Evolutionary conservation across 192 early-diverging fungal genomes (phyloP).

Genomic region (Coemansia sp.): DNA sequence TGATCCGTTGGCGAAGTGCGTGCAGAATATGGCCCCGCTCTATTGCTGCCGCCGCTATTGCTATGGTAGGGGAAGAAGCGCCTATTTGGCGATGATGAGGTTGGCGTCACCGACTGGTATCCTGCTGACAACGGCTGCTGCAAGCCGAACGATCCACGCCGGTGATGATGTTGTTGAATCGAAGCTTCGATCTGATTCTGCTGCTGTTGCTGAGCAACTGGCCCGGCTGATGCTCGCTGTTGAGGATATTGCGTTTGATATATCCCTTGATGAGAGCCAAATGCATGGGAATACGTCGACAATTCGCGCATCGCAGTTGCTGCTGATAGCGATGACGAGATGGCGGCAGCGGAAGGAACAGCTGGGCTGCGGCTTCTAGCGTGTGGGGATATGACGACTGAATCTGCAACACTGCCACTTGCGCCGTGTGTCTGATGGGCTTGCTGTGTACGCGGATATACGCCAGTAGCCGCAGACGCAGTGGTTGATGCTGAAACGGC

Average conservation of each 20-base stretch:
- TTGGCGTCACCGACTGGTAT: background rate
- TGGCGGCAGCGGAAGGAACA: background rate
- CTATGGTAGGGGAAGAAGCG: background rate
- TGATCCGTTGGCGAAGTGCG: background rate
- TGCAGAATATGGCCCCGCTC: conserved; percentile 1
- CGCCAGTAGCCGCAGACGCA: background rate
- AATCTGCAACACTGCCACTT: background rate
- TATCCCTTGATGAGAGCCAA: background rate
- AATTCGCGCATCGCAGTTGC: background rate
- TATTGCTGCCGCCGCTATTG: background rate
- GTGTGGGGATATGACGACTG: background rate
- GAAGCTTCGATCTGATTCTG: background rate
- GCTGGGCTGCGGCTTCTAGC: background rate
- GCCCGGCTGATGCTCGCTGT: background rate
- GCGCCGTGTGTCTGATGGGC: background rate
- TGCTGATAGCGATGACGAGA: background rate
- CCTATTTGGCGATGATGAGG: background rate
- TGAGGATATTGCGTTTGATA: conserved; percentile 3
- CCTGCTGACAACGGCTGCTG: background rate
- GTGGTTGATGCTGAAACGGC: background rate
- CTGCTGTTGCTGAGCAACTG: background rate
- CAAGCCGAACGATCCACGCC: background rate
- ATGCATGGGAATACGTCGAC: background rate
- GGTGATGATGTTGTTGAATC: conserved; percentile 3
- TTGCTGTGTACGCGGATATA: background rate